These are phyloP conservation scores for Cryptococcus sp. DNA, from an alignment of 1,284 basidiomycete genomes.

Conservation along the genomic window DNA sequence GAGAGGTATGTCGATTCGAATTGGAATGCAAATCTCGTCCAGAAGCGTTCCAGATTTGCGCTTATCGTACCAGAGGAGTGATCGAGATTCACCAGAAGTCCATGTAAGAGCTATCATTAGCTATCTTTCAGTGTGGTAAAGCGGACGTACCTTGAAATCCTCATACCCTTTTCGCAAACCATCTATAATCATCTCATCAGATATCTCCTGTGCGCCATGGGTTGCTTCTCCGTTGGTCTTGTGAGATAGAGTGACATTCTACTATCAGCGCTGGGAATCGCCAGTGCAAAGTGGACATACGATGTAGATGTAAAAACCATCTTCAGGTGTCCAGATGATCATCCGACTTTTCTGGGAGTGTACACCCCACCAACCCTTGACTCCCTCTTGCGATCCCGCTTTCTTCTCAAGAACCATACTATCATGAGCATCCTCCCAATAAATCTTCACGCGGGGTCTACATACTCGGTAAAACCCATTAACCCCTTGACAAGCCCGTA, in stretches of 20 bases:
- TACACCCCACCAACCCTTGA: slow-evolving; percentile 24
- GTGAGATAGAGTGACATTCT: slow-evolving; percentile 25
- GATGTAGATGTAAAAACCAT: slow-evolving; percentile 37
- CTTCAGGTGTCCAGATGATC: slow-evolving; percentile 34
- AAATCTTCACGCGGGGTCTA: neutral
- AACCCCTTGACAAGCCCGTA: slow-evolving; percentile 41
- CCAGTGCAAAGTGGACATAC: slow-evolving; percentile 9
- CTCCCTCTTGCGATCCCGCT: slow-evolving; percentile 5
- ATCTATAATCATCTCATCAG: slow-evolving; percentile 32
- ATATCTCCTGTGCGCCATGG: slow-evolving; percentile 21
- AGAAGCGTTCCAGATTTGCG: slow-evolving; percentile 33
- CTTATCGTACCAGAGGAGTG: slow-evolving; percentile 15
- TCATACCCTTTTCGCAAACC: slow-evolving; percentile 33
- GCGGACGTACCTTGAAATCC: slow-evolving; percentile 20
- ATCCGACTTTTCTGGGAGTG: slow-evolving; percentile 28
- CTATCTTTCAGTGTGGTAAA: too few species aligned
- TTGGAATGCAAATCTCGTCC: slow-evolving; percentile 37
- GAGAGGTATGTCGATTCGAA: slow-evolving; percentile 28
- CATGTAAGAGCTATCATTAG: slow-evolving; percentile 38
- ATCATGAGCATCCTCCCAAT: neutral
- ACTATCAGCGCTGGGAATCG: neutral
- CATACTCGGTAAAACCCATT: slow-evolving; percentile 41
- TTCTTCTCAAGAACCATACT: slow-evolving; percentile 23
- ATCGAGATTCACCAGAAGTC: slow-evolving; percentile 15
- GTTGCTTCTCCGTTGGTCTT: slow-evolving; percentile 11